phyloP scores from a whole-genome alignment of 345 rosid species.

The Heritiera littoralis region DNA sequence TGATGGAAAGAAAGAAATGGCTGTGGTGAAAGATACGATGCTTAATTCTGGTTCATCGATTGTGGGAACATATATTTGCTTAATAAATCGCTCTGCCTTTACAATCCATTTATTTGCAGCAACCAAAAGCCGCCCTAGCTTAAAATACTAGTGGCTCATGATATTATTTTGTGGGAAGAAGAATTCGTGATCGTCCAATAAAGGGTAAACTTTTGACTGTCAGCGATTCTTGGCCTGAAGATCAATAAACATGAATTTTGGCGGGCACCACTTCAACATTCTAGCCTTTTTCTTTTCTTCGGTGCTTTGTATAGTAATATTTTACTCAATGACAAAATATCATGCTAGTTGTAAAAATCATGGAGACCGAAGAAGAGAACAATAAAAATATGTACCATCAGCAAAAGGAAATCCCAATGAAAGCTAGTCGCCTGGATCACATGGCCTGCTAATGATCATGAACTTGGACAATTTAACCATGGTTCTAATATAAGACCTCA shows the following conservation, averaged over 20 bases:
- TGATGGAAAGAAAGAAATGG: background rate
- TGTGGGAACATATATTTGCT: slow-evolving; percentile 26
- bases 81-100: slow-evolving; percentile 5
- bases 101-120: slow-evolving; percentile 6
- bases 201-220: slow-evolving; percentile 26
- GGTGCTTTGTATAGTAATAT: background rate
- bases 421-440: background rate
- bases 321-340: background rate
- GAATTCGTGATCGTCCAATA: slow-evolving; percentile 9
- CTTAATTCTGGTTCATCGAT: slow-evolving; percentile 36
- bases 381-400: background rate
- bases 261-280: background rate
- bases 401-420: background rate
- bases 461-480: background rate
- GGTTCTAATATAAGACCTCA: too few species aligned
- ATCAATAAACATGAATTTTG: background rate
- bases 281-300: background rate
- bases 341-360: slow-evolving; percentile 10
- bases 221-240: background rate
- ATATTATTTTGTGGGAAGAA: background rate
- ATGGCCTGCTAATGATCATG: background rate
- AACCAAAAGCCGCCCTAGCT: slow-evolving; percentile 15
- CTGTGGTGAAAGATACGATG: background rate
- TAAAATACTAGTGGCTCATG: slow-evolving; percentile 1
- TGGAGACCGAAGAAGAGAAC: background rate